Evolutionary conservation across 2,329 filamentous ascomycete genomes (phyloP), one percentile per base, ranked within the genome.

Genomic region (Periconia macrospinosa): DNA sequence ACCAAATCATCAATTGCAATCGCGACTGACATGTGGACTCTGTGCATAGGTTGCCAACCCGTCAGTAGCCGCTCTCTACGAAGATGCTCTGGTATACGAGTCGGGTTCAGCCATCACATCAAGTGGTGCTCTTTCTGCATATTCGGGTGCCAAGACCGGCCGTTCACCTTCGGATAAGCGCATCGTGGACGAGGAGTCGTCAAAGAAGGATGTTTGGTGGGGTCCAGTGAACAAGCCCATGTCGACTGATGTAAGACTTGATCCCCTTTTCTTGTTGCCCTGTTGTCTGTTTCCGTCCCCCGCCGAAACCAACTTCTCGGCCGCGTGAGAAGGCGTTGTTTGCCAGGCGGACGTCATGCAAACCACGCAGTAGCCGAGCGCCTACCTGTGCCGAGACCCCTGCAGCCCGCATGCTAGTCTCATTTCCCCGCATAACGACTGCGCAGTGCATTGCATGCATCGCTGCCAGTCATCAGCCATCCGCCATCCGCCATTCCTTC

Each of bases 151-250:
- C 69, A 99, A 99, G 86, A 99, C 94, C 58, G 94, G 94, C 59
- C 92, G 94, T 63, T 99, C 94, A 58, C 94, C 94, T 20, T 87
- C 91, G 52, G 94, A 99, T 81, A 99, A 99, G 88, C 89, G 94
- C 76, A 90, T 99, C 73, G 94, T 99, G 73, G 86, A 95, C 81
- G 94, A 99, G 78, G 81, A 87, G 55, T 82, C 86, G 59, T 97
- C 94, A 61, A 88, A 96, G 76, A 88, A 94, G 53, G 86, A 99
- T 57, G 85, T 99, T 71, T 99, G 94, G 94, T 97, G 94, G 94
- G 94, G 94, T 71, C 93, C 94, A 52, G 94, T 99, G 66, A 99
- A 99, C 85, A 97, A 97, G 86, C 90, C 93, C 74, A 99, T 99
- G 94, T 88, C 86, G 65, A 86, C 92, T 68, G 92, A 97, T 77